phyloP scores from a whole-genome alignment of 1,139 yeast genomes.

The Lizanozyma gosingica region DNA sequence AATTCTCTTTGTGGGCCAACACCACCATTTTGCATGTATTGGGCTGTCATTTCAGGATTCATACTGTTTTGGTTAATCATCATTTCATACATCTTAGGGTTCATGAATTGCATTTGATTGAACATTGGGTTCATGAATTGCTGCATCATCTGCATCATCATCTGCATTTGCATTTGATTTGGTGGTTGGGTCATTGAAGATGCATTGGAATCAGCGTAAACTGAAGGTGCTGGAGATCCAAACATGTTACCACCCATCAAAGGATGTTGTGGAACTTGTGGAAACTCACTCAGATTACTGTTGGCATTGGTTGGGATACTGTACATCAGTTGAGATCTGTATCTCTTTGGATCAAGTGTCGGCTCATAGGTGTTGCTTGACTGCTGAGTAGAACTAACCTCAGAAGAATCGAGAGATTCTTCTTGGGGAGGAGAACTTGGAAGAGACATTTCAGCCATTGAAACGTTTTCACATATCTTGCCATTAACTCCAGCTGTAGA shows the following conservation, averaged over 20 bases:
- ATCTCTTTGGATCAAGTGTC: background rate
- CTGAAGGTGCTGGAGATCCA: background rate
- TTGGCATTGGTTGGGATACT: background rate
- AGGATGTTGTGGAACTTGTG: background rate
- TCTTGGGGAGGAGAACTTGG: background rate
- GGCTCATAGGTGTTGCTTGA: background rate
- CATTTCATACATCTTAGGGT: background rate
- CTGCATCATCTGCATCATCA: background rate
- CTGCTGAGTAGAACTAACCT: background rate
- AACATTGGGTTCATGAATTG: constrained; percentile 1
- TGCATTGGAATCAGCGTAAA: background rate
- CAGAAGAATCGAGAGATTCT: background rate
- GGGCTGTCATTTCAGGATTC: background rate
- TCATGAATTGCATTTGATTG: background rate
- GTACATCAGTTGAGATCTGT: background rate
- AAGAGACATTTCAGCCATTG: background rate
- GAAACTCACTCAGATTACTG: background rate
- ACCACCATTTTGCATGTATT: background rate
- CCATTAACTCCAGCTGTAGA: too few relatives aligned
- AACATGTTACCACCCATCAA: background rate
- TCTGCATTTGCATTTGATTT: background rate
- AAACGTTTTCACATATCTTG: background rate
- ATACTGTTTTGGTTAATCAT: background rate
- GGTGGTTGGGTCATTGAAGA: background rate
- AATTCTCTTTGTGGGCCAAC: background rate